Evolutionary conservation across 805 yeast genomes (phyloP).

Genomic region (Torulaspora franciscae): DNA sequence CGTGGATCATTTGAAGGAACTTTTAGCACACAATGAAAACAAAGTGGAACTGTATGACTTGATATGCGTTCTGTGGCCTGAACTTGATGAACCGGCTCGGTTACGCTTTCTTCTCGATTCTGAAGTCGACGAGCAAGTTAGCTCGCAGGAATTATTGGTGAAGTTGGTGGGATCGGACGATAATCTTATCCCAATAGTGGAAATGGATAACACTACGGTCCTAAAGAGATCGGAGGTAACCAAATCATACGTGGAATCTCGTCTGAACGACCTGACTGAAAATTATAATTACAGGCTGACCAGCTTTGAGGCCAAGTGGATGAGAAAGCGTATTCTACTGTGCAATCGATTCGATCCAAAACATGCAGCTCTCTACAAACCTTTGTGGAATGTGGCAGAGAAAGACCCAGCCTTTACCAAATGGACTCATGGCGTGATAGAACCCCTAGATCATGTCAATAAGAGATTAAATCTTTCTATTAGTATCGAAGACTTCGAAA

Average conservation of each 20-base stretch:
- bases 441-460: constrained; percentile 31
- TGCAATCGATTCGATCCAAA: constrained; percentile 22
- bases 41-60: constrained; percentile 20
- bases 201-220: constrained; percentile 19
- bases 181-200: constrained; percentile 23
- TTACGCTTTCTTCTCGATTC: constrained; percentile 16
- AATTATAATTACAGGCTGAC: constrained; percentile 3
- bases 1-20: constrained; percentile 7
- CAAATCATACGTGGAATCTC: constrained; percentile 15
- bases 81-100: constrained; percentile 25
- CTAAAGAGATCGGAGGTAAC: constrained; percentile 14
- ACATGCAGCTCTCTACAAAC: constrained; percentile 20
- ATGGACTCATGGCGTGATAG: constrained; percentile 31
- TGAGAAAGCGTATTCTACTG: constrained; percentile 25
- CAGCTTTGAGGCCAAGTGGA: constrained; percentile 14
- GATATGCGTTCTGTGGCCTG: constrained; percentile 33
- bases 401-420: constrained; percentile 10
- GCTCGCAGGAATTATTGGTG: constrained; percentile 33
- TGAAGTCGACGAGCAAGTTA: neutral
- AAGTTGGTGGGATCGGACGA: constrained; percentile 17
- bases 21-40: constrained; percentile 10
- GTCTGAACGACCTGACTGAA: constrained; percentile 8
- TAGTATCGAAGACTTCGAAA: constrained; percentile 26
- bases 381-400: constrained; percentile 21
- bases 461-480: constrained; percentile 11